These are phyloP conservation scores for Dysphania ambrosioides DNA, from an alignment of 148 eudicot genomes.

Conservation along the genomic window DNA sequence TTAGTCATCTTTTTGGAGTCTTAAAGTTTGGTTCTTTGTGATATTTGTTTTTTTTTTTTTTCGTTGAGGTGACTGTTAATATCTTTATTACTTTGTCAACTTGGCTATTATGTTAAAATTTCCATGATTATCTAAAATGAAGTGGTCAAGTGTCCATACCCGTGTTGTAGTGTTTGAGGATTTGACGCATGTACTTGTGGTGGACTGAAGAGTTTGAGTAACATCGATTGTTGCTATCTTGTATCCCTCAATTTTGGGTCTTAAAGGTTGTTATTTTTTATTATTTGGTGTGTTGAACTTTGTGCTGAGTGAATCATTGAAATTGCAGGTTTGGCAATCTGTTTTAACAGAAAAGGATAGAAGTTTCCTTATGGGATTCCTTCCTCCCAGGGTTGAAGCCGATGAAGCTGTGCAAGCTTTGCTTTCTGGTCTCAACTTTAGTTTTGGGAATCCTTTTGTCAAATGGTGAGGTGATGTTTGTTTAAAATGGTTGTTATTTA, in stretches of 20 bases:
- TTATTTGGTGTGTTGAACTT: background rate
- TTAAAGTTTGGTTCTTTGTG: background rate
- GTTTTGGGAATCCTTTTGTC: constrained; percentile 67
- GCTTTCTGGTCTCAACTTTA: constrained; percentile 63
- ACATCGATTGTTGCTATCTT: no score
- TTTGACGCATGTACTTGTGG: no score
- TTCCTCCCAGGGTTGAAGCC: constrained; percentile 53
- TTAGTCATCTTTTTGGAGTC: background rate
- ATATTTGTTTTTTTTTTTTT: background rate
- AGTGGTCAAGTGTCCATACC: no score
- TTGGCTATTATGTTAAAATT: no score
- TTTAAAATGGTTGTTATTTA: constrained; percentile 8
- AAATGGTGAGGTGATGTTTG: constrained; percentile 56
- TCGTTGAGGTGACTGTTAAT: background rate
- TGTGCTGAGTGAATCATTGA: background rate
- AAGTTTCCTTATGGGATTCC: constrained; percentile 57
- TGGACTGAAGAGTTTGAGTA: no score
- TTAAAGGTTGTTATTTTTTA: background rate
- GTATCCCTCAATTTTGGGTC: background rate
- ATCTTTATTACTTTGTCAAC: no score
- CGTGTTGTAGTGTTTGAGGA: no score
- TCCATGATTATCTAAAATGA: no score
- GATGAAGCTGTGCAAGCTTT: constrained; percentile 53
- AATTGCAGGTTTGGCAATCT: constrained; percentile 73
- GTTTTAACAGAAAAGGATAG: constrained; percentile 63